Evolutionary conservation across 108 stramenopile genomes (phyloP).

Genomic region (Aureococcus anophagefferens): DNA sequence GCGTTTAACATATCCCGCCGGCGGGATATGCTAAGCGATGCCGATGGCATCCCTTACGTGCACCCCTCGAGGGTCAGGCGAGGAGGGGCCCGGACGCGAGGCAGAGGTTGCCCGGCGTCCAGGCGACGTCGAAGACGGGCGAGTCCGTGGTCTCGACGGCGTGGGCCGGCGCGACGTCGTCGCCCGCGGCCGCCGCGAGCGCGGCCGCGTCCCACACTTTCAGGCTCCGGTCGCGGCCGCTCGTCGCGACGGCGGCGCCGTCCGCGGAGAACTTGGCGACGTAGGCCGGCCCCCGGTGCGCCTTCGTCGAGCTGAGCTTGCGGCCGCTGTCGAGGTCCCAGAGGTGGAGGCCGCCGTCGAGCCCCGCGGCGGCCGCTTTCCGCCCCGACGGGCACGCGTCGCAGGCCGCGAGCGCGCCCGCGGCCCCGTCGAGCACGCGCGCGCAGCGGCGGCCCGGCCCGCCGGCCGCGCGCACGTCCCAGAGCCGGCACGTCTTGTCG

Average conservation of each 20-base stretch:
- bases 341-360: background rate
- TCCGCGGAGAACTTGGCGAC: constrained; percentile 61
- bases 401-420: background rate
- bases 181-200: background rate
- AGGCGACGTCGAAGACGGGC: background rate
- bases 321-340: background rate
- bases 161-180: background rate
- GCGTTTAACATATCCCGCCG: no score
- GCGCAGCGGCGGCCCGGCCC: constrained; percentile 29
- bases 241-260: constrained; percentile 62
- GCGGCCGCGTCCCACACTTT: constrained; percentile 70
- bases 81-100: background rate
- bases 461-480: constrained; percentile 79
- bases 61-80: background rate
- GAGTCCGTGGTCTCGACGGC: background rate
- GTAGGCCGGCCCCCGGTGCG: constrained; percentile 22
- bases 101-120: background rate
- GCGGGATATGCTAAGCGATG: no score
- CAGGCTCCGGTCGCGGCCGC: constrained; percentile 64
- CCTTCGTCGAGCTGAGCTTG: constrained; percentile 33
- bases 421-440: background rate
- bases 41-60: no score
- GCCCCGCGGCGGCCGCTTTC: background rate
- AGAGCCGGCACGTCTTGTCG: constrained; percentile 83
- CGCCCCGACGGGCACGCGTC: background rate